Conservation (phyloP, 176 grass and related monocot species). For the Oryza rufipogon region DNA sequence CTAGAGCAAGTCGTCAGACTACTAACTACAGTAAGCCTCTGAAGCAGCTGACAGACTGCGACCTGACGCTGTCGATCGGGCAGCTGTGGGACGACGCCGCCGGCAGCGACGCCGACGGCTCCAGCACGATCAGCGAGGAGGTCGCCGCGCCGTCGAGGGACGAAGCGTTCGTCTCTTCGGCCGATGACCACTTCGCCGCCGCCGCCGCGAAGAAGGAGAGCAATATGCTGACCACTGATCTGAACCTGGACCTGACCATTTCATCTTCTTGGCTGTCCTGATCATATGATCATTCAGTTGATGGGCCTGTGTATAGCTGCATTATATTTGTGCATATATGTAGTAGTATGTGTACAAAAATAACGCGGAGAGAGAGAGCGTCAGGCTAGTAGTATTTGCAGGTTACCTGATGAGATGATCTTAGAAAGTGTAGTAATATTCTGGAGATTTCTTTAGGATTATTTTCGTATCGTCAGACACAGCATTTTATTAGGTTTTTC, state of each 20-base stretch:
- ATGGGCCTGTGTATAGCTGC: not conserved
- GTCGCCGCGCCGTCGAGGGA: not conserved
- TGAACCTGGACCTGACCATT: constrained; percentile 69
- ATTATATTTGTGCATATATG: not conserved
- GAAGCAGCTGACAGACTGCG: constrained; percentile 17
- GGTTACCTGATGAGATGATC: constrained; percentile 7
- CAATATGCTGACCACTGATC: not conserved
- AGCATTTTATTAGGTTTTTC: not conserved
- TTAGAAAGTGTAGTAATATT: not conserved
- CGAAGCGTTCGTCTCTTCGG: not conserved
- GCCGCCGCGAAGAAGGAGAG: not conserved
- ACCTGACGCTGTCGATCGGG: constrained; percentile 54
- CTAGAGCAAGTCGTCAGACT: not conserved
- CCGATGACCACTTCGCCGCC: not conserved
- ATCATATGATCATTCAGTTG: not conserved
- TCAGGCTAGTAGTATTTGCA: not conserved
- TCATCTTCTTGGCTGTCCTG: constrained; percentile 63
- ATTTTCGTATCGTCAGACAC: not conserved
- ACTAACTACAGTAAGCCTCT: not conserved
- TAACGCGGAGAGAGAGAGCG: not conserved
- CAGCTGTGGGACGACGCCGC: constrained; percentile 24
- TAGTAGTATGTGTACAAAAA: not conserved
- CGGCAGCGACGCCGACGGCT: constrained; percentile 38
- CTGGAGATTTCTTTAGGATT: not conserved
- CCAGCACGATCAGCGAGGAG: constrained; percentile 56